Conservation (phyloP, 176 grass and related monocot species). For the Ampelocalamus luodianensis region DNA sequence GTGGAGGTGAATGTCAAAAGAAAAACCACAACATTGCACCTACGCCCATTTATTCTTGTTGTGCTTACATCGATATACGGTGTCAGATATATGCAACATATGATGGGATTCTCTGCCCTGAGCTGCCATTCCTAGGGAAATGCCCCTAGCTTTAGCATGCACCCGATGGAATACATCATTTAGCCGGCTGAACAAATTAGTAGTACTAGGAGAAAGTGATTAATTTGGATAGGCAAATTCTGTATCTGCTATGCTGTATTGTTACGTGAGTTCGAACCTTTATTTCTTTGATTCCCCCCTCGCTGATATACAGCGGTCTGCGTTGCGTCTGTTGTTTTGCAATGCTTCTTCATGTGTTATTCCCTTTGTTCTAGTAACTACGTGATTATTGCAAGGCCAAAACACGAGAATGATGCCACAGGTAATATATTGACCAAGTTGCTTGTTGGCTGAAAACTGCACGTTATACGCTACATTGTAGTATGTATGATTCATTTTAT, state of each 20-base stretch:
- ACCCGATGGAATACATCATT: not conserved
- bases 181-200: not conserved
- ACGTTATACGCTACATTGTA: not conserved
- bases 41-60: slow-evolving; percentile 16
- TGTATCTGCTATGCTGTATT: slow-evolving; percentile 9
- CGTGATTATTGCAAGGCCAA: not conserved
- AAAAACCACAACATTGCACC: slow-evolving; percentile 6
- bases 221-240: slow-evolving; percentile 11
- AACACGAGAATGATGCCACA: not conserved
- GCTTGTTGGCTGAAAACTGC: not conserved
- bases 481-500: not conserved
- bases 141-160: not conserved
- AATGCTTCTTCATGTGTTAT: not conserved
- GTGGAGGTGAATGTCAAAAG: slow-evolving; percentile 68
- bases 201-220: slow-evolving; percentile 11
- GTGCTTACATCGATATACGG: slow-evolving; percentile 26
- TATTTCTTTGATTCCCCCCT: not conserved
- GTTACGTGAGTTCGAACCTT: not conserved
- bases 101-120: not conserved
- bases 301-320: not conserved
- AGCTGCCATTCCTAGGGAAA: not conserved
- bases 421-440: not conserved
- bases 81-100: slow-evolving; percentile 3
- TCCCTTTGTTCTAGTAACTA: not conserved
- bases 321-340: not conserved